Percentiles rank a stretch among this genome's conserved stretches.
These are phyloP conservation scores for Psilocybe cubensis DNA, from an alignment of 768 basidiomycete species.

Conservation along the genomic window DNA sequence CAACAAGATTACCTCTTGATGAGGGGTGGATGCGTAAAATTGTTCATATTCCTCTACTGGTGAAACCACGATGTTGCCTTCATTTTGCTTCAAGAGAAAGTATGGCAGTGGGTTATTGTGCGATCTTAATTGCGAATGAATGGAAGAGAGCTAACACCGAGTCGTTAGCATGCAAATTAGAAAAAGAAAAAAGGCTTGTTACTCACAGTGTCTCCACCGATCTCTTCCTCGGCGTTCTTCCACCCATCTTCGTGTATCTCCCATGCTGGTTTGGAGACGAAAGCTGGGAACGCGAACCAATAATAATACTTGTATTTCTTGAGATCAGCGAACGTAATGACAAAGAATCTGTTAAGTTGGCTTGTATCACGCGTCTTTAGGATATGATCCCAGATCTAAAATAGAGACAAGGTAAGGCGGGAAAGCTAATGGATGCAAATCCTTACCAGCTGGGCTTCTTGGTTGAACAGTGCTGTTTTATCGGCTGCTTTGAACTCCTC, in stretches of 20 bases:
- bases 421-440: not conserved
- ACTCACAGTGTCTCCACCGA: constrained; percentile 46
- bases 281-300: constrained; percentile 97
- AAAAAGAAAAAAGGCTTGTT: not conserved
- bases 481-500: constrained; percentile 92
- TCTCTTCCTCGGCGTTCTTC: constrained; percentile 47
- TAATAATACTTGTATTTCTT: constrained; percentile 99
- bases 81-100: constrained; percentile 58
- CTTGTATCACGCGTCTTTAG: constrained; percentile 52
- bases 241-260: constrained; percentile 71
- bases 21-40: constrained; percentile 54
- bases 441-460: constrained; percentile 65
- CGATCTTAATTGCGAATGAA: constrained; percentile 52
- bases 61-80: constrained; percentile 43
- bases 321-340: constrained; percentile 94
- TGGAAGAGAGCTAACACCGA: constrained; percentile 47
- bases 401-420: not conserved
- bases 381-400: constrained; percentile 74
- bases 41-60: constrained; percentile 57
- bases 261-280: constrained; percentile 90
- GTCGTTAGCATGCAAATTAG: not conserved
- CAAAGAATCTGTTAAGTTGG: constrained; percentile 75
- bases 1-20: constrained; percentile 35
- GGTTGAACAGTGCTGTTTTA: constrained; percentile 86
- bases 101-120: constrained; percentile 48